Base-by-base conservation (phyloP, 1,284 basidiomycete species). In the Puccinia horiana region DNA sequence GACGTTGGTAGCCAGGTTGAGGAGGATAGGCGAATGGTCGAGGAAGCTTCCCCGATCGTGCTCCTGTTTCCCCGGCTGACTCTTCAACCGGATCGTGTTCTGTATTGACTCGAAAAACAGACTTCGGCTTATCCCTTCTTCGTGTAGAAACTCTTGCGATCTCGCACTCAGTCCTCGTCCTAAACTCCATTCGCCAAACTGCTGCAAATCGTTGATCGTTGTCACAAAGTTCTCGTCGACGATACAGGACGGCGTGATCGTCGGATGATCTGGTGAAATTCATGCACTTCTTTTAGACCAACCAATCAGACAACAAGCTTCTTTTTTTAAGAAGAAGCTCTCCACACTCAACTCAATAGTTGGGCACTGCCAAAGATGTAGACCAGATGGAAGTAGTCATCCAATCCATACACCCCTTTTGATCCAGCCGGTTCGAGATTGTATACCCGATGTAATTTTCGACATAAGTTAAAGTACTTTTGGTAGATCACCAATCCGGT, bases 381-480 rank as follows among this genome's bases (percentile, higher is more conserved):
- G 26, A 80, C 82, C 20, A 86, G 52, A 56, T 85, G 54, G 70
- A 40, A 91, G 83, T 93, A 97, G 86, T 99, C 97, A 86, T 99
- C 95, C 49, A 99, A 88, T 0, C 96, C 96, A 96, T 96, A 99
- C 0, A 98, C 96, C 11, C 96, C 96, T 86, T 99, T 97, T 83
- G 93, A 95, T 2, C 96, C 96, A 0, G 96, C 96, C 3, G 97
- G 96, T 87, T 99, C 96, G 9, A 99, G 91, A 67, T 90, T 91
- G 86, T 98, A 99, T 35, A 91, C 90, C 85, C 94, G 93, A 86
- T 99, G 97, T 44, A 98, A 89, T 75, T 90, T 90, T 91, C 94
- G 96, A 83, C 92, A 94, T 37, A 96, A 89, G 56, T 90, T 89
- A 67, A 96, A 88, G 86, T 98, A 99, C 35, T 93, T 90, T 78